Evolutionary conservation across 2,329 filamentous ascomycete species (phyloP).

Genomic region (Trichophyton rubrum): DNA sequence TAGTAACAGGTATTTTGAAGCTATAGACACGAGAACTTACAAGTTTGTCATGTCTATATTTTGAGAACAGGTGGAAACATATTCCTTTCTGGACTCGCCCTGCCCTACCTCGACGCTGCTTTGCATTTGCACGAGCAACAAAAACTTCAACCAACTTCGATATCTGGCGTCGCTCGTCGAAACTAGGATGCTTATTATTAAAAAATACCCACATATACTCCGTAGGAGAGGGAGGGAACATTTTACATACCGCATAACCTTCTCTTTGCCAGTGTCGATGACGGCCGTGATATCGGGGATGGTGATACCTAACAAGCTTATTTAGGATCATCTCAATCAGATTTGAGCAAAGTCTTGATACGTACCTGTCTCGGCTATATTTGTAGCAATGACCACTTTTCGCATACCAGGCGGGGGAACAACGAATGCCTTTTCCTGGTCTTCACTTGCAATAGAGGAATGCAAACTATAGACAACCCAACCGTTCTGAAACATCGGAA

Average conservation of each 20-base stretch:
- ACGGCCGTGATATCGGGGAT: conserved; percentile 97
- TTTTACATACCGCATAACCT: conserved; percentile 57
- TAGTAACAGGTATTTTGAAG: background rate
- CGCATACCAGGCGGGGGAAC: conserved; percentile 68
- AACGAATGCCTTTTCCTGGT: conserved; percentile 86
- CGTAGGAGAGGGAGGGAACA: background rate
- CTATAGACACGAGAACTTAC: conserved; percentile 20
- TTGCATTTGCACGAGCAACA: conserved; percentile 88
- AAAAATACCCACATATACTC: background rate
- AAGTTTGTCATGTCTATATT: conserved; percentile 65
- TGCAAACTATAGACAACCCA: conserved; percentile 88
- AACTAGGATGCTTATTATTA: conserved; percentile 36
- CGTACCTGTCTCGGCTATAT: conserved; percentile 85
- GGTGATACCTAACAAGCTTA: conserved; percentile 49
- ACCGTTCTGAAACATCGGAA: conserved; percentile 58
- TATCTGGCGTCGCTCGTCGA: conserved; percentile 83
- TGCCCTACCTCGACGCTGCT: conserved; percentile 83
- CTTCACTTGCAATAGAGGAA: conserved; percentile 88
- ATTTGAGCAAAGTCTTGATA: background rate
- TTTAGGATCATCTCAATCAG: background rate
- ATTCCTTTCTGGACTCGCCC: conserved; percentile 90
- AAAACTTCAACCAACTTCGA: conserved; percentile 88
- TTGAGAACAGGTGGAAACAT: conserved; percentile 94
- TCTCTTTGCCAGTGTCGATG: conserved; percentile 91
- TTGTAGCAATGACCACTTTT: conserved; percentile 93